Evolutionary conservation across 2,329 filamentous ascomycete species (phyloP).

Genomic region (Ophiostoma sp.): DNA sequence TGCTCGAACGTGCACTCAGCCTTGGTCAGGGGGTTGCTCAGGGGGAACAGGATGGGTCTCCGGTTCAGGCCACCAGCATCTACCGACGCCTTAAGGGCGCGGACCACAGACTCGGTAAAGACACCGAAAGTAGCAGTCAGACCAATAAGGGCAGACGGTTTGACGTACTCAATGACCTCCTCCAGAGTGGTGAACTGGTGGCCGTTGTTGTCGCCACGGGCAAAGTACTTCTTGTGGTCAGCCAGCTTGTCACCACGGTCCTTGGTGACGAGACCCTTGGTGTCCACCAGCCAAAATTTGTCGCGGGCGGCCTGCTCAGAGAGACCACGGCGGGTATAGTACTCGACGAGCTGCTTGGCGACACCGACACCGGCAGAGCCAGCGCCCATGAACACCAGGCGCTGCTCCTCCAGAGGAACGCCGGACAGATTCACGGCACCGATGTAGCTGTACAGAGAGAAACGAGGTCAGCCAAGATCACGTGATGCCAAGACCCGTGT

Average conservation of each 20-base stretch:
- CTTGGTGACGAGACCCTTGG: conserved; percentile 87
- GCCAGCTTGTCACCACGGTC: conserved; percentile 93
- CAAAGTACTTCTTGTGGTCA: conserved; percentile 79
- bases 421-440: conserved; percentile 79
- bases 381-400: conserved; percentile 92
- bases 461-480: conserved; percentile 48
- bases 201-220: conserved; percentile 63
- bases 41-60: conserved; percentile 88
- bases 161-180: conserved; percentile 90
- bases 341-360: conserved; percentile 95
- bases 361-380: conserved; percentile 96
- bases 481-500: conserved; percentile 27
- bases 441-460: conserved; percentile 56
- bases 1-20: conserved; percentile 97
- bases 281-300: conserved; percentile 98
- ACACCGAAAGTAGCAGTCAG: conserved; percentile 91
- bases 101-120: conserved; percentile 85
- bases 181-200: conserved; percentile 76
- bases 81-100: conserved; percentile 65
- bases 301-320: conserved; percentile 81
- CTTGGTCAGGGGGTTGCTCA: conserved; percentile 94
- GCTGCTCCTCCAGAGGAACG: conserved; percentile 84
- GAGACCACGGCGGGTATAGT: conserved; percentile 89
- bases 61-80: conserved; percentile 67
- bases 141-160: conserved; percentile 92